Percentiles rank a stretch among this genome's conserved stretches.
Evolutionary conservation across 139 green algal genomes (phyloP).

Genomic region (Chlorella vulgaris): DNA sequence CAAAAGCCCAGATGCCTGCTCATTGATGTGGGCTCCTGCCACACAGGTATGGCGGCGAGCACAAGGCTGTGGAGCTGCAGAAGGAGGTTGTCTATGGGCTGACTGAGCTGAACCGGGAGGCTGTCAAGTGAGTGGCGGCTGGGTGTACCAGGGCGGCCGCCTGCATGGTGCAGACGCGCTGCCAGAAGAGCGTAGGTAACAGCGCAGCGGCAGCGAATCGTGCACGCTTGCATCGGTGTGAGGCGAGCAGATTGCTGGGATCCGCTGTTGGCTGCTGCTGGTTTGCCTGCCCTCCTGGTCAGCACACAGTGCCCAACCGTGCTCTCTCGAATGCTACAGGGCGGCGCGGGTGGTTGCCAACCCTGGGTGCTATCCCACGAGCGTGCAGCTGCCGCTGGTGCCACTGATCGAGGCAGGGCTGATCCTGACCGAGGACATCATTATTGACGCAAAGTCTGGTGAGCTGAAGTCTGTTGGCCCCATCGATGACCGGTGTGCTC

Average conservation of each 20-base stretch:
- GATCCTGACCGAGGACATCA: slow-evolving; percentile 90
- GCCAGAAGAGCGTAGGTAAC: too few relatives aligned
- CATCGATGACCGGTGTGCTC: too few relatives aligned
- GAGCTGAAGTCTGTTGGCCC: neutral
- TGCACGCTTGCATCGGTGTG: too few relatives aligned
- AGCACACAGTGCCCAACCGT: too few relatives aligned
- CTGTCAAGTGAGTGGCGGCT: slow-evolving; percentile 35
- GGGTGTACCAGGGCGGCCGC: neutral
- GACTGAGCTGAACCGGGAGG: slow-evolving; percentile 89
- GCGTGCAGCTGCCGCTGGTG: slow-evolving; percentile 83
- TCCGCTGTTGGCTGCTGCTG: too few relatives aligned
- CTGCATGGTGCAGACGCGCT: too few relatives aligned
- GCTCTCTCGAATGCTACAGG: too few relatives aligned
- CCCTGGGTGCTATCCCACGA: slow-evolving; percentile 97
- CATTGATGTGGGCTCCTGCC: too few relatives aligned
- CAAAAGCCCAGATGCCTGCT: too few relatives aligned
- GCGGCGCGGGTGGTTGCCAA: slow-evolving; percentile 94
- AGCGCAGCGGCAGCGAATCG: too few relatives aligned
- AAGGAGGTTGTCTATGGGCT: slow-evolving; percentile 96
- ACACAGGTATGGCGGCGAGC: slow-evolving; percentile 87
- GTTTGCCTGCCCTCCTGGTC: too few relatives aligned
- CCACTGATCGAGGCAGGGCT: slow-evolving; percentile 79
- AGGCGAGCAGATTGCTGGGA: too few relatives aligned
- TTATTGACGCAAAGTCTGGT: slow-evolving; percentile 97
- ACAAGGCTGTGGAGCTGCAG: slow-evolving; percentile 92